Conservation (phyloP, 768 basidiomycete species). For the Vishniacozyma victoriae region DNA sequence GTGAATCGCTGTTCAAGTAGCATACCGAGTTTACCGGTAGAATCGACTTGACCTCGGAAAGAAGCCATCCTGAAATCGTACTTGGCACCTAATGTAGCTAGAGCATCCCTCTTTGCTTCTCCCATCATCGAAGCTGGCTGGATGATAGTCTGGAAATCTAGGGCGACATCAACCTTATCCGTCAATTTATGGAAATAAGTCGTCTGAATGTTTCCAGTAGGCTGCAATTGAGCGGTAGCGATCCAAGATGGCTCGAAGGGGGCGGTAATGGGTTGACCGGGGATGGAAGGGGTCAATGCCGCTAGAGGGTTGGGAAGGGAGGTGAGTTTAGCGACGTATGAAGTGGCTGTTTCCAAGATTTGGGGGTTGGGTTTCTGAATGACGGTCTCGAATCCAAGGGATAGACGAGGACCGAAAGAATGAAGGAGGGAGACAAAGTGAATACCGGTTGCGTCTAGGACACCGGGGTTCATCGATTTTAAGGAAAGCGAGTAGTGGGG, state of each 20-base stretch:
- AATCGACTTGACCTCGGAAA: slow-evolving; percentile 91
- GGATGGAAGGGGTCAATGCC: slow-evolving; percentile 23
- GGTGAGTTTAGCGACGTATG: slow-evolving; percentile 48
- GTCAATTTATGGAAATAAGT: slow-evolving; percentile 96
- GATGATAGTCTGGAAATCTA: slow-evolving; percentile 72
- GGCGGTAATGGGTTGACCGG: slow-evolving; percentile 23
- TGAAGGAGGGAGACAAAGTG: slow-evolving; percentile 89
- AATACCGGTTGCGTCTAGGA: slow-evolving; percentile 79
- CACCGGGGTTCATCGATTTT: slow-evolving; percentile 87
- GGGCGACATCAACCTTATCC: slow-evolving; percentile 95
- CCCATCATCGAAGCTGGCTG: slow-evolving; percentile 52
- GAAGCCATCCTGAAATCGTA: slow-evolving; percentile 91
- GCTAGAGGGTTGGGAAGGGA: slow-evolving; percentile 38
- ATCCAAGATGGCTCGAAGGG: slow-evolving; percentile 59
- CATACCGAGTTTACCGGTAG: slow-evolving; percentile 89
- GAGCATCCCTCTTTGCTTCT: slow-evolving; percentile 75
- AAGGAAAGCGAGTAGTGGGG: slow-evolving; percentile 76
- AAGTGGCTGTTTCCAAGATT: slow-evolving; percentile 55
- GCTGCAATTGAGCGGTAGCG: slow-evolving; percentile 83
- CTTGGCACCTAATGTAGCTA: slow-evolving; percentile 90
- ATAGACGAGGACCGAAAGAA: slow-evolving; percentile 82
- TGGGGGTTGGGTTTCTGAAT: slow-evolving; percentile 68
- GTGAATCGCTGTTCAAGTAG: slow-evolving; percentile 92
- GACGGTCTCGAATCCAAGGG: slow-evolving; percentile 77
- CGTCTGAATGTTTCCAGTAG: slow-evolving; percentile 73